Conservation (phyloP, 768 basidiomycete genomes). For the Lentinula sp. region DNA sequence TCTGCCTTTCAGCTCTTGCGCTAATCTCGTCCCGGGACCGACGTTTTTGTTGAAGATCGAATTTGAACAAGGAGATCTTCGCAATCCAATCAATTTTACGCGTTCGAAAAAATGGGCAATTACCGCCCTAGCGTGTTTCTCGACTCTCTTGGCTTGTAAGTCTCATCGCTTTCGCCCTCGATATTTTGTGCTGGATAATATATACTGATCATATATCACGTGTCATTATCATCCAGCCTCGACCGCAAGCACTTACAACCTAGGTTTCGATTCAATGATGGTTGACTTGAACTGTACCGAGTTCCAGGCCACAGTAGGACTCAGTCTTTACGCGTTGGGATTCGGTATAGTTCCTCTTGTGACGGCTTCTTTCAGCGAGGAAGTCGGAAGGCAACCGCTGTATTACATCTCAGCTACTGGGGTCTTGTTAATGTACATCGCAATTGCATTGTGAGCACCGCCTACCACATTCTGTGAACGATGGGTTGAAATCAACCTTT, state of each 20-base stretch:
- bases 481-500: not conserved
- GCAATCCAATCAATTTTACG: constrained; percentile 35
- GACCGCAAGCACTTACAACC: constrained; percentile 43
- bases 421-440: constrained; percentile 47
- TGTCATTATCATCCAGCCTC: constrained; percentile 32
- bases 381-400: constrained; percentile 59
- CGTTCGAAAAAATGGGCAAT: constrained; percentile 37
- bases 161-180: not conserved
- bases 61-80: constrained; percentile 28
- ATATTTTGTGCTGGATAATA: not conserved
- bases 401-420: constrained; percentile 46
- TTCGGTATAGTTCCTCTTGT: constrained; percentile 61
- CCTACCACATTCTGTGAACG: too few relatives aligned
- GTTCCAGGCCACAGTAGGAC: constrained; percentile 41
- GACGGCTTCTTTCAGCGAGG: constrained; percentile 67
- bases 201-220: not conserved
- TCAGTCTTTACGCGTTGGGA: constrained; percentile 51
- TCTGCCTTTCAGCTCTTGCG: too few relatives aligned
- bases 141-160: constrained; percentile 43
- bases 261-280: constrained; percentile 55
- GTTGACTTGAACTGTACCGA: constrained; percentile 38
- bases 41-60: constrained; percentile 25
- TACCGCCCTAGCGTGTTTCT: constrained; percentile 38
- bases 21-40: too few relatives aligned
- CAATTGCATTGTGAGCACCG: constrained; percentile 34